Conservation (phyloP, 2,329 filamentous ascomycete species). For the Hirsutella thompsonii region DNA sequence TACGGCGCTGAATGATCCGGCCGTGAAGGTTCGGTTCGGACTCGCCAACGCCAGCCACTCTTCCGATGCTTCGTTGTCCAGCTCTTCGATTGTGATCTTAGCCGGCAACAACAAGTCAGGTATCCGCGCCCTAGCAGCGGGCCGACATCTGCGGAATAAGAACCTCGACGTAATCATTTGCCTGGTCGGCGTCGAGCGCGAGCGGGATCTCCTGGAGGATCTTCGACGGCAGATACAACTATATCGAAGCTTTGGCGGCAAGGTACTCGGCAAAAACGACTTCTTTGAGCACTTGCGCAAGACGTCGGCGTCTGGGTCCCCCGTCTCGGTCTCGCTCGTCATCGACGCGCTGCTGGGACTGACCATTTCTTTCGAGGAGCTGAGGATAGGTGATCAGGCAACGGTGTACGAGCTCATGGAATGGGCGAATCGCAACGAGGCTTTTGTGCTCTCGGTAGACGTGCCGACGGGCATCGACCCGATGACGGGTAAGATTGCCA, state of each 20-base stretch:
- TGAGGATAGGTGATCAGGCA: constrained; percentile 70
- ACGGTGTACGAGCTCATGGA: constrained; percentile 82
- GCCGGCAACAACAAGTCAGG: constrained; percentile 92
- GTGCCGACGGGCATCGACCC: constrained; percentile 82
- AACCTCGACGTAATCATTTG: constrained; percentile 71
- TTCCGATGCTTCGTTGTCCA: constrained; percentile 15
- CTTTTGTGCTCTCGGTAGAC: constrained; percentile 76
- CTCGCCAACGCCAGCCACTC: constrained; percentile 26
- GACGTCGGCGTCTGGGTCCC: constrained; percentile 22
- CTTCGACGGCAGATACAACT: constrained; percentile 72
- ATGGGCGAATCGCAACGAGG: constrained; percentile 82
- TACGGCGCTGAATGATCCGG: constrained; percentile 50
- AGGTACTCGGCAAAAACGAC: constrained; percentile 48
- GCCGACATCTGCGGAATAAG: constrained; percentile 75
- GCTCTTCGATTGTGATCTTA: constrained; percentile 53
- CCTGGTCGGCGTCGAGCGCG: constrained; percentile 72
- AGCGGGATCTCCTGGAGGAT: constrained; percentile 67
- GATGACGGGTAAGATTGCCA: constrained; percentile 52
- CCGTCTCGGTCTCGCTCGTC: constrained; percentile 59
- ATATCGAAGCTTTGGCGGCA: constrained; percentile 72
- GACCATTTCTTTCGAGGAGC: constrained; percentile 77
- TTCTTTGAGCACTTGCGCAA: constrained; percentile 48
- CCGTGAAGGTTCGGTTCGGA: constrained; percentile 38
- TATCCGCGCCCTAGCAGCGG: constrained; percentile 71
- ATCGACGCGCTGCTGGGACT: constrained; percentile 82